Conservation (phyloP, 73 alveolate genomes). For the Halteria grandinella region DNA sequence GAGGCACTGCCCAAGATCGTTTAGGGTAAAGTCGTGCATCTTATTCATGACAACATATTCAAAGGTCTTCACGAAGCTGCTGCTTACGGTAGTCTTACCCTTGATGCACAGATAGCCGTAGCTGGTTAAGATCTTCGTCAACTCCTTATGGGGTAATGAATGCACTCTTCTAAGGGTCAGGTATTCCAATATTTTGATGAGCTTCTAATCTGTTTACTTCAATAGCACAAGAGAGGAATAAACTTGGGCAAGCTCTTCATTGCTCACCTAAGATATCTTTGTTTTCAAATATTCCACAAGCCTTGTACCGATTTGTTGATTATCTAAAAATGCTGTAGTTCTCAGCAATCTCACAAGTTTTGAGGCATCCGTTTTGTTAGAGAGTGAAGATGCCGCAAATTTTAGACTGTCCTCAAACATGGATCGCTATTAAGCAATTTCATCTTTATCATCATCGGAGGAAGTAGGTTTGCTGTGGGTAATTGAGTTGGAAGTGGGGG, state of each 20-base stretch:
- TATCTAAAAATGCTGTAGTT: slow-evolving; percentile 26
- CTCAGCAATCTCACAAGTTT: neutral
- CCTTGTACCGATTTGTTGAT: neutral
- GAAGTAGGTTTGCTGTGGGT: no score
- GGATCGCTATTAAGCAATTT: neutral
- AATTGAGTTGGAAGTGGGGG: no score
- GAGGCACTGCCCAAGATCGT: neutral
- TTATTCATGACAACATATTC: slow-evolving; percentile 21
- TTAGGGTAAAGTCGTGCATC: neutral
- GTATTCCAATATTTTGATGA: slow-evolving; percentile 1
- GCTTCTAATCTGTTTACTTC: neutral
- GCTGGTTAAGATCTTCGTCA: slow-evolving; percentile 1
- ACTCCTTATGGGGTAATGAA: neutral
- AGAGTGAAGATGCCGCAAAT: slow-evolving; percentile 1
- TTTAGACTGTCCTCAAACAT: slow-evolving; percentile 9
- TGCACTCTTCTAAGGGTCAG: slow-evolving; percentile 25
- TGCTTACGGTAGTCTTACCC: neutral
- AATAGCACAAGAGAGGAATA: slow-evolving; percentile 10
- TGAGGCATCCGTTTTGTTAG: slow-evolving; percentile 26
- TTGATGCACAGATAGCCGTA: slow-evolving; percentile 19
- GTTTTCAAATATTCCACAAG: slow-evolving; percentile 26
- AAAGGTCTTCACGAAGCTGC: slow-evolving; percentile 26
- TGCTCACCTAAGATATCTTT: slow-evolving; percentile 5
- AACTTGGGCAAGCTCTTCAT: slow-evolving; percentile 32
- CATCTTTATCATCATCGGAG: slow-evolving; percentile 16